These are phyloP conservation scores for Microcyclospora tardicrescens DNA, from an alignment of 2,329 filamentous ascomycete genomes.

Conservation along the genomic window DNA sequence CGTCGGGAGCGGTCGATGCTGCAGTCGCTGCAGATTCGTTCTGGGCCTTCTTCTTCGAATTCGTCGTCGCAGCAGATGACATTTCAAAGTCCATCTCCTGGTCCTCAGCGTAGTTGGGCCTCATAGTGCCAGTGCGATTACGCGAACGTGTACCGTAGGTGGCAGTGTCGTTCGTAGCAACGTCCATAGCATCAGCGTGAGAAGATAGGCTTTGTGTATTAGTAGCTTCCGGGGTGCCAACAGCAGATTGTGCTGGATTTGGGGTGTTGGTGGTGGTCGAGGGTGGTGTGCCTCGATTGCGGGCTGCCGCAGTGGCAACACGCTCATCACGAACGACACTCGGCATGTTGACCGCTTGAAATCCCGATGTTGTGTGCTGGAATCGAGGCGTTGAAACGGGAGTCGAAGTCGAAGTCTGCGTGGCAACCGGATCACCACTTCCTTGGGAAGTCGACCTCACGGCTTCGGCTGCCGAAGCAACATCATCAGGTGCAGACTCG, in stretches of 20 bases:
- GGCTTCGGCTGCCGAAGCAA: constrained; percentile 1
- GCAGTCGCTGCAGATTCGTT: constrained; percentile 5
- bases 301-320: not conserved
- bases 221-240: constrained; percentile 7
- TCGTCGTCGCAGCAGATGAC: constrained; percentile 26
- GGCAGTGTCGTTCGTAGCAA: constrained; percentile 32
- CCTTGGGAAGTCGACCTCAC: not conserved
- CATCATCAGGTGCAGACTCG: constrained; percentile 4
- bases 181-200: constrained; percentile 13
- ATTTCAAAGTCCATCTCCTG: constrained; percentile 80
- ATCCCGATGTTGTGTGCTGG: not conserved
- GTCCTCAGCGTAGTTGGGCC: constrained; percentile 93
- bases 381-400: not conserved
- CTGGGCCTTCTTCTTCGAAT: constrained; percentile 18
- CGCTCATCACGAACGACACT: not conserved
- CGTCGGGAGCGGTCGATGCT: not conserved
- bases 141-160: constrained; percentile 84
- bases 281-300: not conserved
- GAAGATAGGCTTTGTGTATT: constrained; percentile 6
- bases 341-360: not conserved
- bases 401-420: not conserved
- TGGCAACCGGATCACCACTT: not conserved
- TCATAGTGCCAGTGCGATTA: constrained; percentile 65
- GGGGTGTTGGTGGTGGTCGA: constrained; percentile 3
- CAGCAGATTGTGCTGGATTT: constrained; percentile 15